These are phyloP conservation scores for Pleurotus cornucopiae DNA, from an alignment of 768 basidiomycete species.

Conservation along the genomic window DNA sequence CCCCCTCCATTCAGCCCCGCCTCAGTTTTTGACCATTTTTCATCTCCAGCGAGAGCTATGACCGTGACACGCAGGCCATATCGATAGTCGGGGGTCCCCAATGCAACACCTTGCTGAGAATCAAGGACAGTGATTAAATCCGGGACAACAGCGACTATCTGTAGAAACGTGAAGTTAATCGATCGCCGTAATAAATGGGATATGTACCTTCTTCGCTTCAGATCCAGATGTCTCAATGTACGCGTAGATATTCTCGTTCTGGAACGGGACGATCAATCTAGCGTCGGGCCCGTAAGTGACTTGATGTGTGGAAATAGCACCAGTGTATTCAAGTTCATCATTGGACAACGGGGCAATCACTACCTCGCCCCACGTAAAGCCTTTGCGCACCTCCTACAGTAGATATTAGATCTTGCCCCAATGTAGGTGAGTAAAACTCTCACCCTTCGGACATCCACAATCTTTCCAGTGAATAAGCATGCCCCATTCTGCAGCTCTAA, in stretches of 20 bases:
- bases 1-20: conserved; percentile 2
- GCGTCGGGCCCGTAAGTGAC: conserved; percentile 16
- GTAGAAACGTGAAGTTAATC: background rate
- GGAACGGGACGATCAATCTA: conserved; percentile 50
- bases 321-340: conserved; percentile 25
- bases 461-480: conserved; percentile 56
- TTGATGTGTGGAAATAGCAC: background rate
- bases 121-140: conserved; percentile 65
- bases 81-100: conserved; percentile 56
- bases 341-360: conserved; percentile 23
- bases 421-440: background rate
- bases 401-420: no score
- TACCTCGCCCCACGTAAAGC: conserved; percentile 33
- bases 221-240: conserved; percentile 31
- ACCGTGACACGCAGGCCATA: conserved; percentile 8
- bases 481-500: conserved; percentile 26
- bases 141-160: conserved; percentile 55
- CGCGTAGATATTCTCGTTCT: conserved; percentile 58
- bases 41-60: conserved; percentile 4
- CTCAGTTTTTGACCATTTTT: conserved; percentile 6
- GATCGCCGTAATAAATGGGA: background rate
- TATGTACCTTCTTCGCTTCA: conserved; percentile 11
- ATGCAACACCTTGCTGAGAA: conserved; percentile 53
- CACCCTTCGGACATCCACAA: conserved; percentile 22
- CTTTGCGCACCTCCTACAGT: conserved; percentile 28